phyloP scores from a whole-genome alignment of 2,329 filamentous ascomycete genomes.

The Pezicula carpinea region DNA sequence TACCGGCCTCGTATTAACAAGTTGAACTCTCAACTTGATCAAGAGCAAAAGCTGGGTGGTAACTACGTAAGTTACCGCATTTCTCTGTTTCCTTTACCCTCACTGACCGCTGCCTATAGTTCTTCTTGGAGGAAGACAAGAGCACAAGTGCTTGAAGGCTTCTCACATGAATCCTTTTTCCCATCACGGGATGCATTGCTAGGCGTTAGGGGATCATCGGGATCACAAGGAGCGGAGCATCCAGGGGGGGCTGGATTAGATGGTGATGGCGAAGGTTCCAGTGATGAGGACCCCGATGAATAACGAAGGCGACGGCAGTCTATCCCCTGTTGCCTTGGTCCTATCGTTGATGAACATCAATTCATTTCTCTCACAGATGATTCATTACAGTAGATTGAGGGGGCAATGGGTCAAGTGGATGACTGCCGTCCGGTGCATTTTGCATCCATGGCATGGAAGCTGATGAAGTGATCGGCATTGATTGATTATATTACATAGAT shows the following conservation, averaged over 20 bases:
- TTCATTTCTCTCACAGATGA: slow-evolving; percentile 14
- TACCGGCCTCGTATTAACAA: slow-evolving; percentile 99
- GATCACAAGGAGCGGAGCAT: slow-evolving; percentile 23
- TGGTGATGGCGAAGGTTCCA: slow-evolving; percentile 51
- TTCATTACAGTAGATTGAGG: slow-evolving; percentile 35
- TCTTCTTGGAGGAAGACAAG: slow-evolving; percentile 87
- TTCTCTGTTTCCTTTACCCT: slow-evolving; percentile 2
- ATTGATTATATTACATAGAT: slow-evolving; percentile 9
- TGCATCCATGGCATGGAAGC: slow-evolving; percentile 5
- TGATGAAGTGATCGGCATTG: slow-evolving; percentile 11
- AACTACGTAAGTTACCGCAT: slow-evolving; percentile 70
- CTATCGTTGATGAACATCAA: slow-evolving; percentile 35
- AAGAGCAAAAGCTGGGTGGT: slow-evolving; percentile 90
- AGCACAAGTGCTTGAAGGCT: slow-evolving; percentile 51
- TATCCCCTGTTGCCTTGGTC: slow-evolving; percentile 65
- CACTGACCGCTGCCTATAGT: slow-evolving; percentile 43
- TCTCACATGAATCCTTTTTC: slow-evolving; percentile 38
- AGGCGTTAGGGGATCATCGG: slow-evolving; percentile 25
- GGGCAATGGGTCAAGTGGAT: slow-evolving; percentile 59
- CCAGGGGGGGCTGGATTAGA: slow-evolving; percentile 29
- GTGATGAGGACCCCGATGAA: slow-evolving; percentile 63
- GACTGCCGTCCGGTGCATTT: slow-evolving; percentile 44
- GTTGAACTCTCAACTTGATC: slow-evolving; percentile 88
- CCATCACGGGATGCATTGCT: slow-evolving; percentile 23
- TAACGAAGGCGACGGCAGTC: slow-evolving; percentile 54